Percentiles rank a stretch among this genome's conserved stretches.
Evolutionary conservation across 2,329 filamentous ascomycete species (phyloP).

Genomic region (Knoxdaviesia capensis): DNA sequence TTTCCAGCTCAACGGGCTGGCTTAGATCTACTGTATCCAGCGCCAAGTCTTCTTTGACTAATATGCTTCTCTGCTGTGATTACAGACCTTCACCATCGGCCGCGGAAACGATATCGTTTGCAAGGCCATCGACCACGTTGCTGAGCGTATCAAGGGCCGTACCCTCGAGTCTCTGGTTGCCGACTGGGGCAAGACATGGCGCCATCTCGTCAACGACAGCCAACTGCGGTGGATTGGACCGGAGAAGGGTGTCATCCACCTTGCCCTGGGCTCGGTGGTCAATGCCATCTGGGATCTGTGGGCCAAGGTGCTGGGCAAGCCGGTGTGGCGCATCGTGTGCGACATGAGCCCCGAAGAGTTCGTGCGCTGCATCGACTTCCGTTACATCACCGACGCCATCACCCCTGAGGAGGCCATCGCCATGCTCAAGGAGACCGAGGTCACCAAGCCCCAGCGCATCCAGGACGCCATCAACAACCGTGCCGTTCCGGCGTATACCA

Average conservation of each 20-base stretch:
- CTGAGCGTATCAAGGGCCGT: constrained; percentile 53
- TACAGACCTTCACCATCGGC: constrained; percentile 58
- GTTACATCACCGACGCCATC: constrained; percentile 86
- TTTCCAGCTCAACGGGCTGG: background rate
- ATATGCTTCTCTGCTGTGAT: background rate
- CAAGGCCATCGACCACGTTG: constrained; percentile 60
- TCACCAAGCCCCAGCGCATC: constrained; percentile 50
- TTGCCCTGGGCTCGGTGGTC: constrained; percentile 72
- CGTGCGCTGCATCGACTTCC: constrained; percentile 76
- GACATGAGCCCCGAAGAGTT: constrained; percentile 83
- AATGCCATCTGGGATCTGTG: constrained; percentile 94
- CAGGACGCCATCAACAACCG: constrained; percentile 50
- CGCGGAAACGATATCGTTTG: constrained; percentile 89
- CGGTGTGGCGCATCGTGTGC: constrained; percentile 75
- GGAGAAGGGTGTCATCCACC: constrained; percentile 85
- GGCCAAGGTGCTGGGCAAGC: constrained; percentile 71
- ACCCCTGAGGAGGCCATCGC: constrained; percentile 65
- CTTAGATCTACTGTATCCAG: background rate
- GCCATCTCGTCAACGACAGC: constrained; percentile 75
- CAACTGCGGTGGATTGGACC: constrained; percentile 88
- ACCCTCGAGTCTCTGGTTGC: constrained; percentile 57
- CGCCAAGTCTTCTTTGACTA: background rate
- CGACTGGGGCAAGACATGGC: constrained; percentile 79
- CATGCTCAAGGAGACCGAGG: constrained; percentile 45
- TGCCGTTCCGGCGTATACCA: constrained; percentile 82